Evolutionary conservation across 2,329 filamentous ascomycete species (phyloP).

Genomic region (Fusarium gaditjirri): DNA sequence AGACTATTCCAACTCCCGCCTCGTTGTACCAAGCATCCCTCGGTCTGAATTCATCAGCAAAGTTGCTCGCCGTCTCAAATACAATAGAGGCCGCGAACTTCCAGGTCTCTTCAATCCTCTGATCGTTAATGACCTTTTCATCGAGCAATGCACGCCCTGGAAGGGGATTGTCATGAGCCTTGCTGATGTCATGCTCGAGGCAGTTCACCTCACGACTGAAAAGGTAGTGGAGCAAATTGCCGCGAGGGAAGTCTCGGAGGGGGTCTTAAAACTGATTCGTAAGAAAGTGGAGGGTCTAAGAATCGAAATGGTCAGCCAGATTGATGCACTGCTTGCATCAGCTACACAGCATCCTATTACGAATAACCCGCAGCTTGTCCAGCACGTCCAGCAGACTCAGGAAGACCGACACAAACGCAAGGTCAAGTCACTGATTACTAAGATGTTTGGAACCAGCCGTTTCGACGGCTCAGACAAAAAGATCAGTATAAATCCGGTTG

Average conservation of each 20-base stretch:
- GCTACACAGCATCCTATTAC: background rate
- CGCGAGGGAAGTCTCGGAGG: background rate
- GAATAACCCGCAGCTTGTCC: background rate
- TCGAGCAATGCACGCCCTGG: slow-evolving; percentile 68
- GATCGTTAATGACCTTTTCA: slow-evolving; percentile 68
- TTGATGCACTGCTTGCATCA: background rate
- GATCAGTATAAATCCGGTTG: background rate
- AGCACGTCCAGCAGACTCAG: background rate
- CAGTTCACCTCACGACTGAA: slow-evolving; percentile 6
- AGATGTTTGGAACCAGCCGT: background rate
- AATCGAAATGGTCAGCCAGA: background rate
- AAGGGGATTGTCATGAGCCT: slow-evolving; percentile 51
- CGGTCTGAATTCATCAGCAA: slow-evolving; percentile 34
- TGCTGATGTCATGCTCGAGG: slow-evolving; percentile 25
- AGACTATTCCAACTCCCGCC: fast-evolving
- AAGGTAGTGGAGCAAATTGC: background rate
- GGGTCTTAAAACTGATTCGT: background rate
- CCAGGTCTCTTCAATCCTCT: slow-evolving; percentile 70
- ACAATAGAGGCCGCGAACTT: slow-evolving; percentile 59
- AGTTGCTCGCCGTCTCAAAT: slow-evolving; percentile 36
- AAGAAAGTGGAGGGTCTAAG: background rate
- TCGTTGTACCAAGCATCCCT: background rate
- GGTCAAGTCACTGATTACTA: background rate
- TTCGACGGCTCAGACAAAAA: background rate
- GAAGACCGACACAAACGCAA: slow-evolving; percentile 1